Conservation (phyloP, 129 eudicot genomes). For the Centrapalus pauciflorus region DNA sequence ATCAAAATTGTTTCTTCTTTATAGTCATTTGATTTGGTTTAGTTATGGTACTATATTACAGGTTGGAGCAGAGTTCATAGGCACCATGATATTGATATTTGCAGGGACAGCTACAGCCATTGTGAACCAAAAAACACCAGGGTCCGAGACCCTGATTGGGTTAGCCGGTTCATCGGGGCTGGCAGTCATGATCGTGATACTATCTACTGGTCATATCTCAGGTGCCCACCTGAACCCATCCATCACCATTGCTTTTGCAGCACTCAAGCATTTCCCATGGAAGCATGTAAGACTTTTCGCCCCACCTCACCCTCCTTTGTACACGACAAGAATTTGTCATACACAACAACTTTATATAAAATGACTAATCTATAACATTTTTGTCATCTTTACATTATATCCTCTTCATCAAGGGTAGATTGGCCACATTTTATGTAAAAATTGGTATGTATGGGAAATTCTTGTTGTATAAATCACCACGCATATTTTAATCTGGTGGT, state of each 20-base stretch:
- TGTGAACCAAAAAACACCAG: conserved; percentile 83
- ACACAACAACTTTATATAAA: no score
- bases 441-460: no score
- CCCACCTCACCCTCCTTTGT: neutral
- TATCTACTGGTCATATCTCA: conserved; percentile 89
- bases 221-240: conserved; percentile 97
- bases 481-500: no score
- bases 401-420: no score
- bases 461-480: no score
- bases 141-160: conserved; percentile 76
- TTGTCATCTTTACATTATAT: no score
- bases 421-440: no score
- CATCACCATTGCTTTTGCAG: conserved; percentile 86
- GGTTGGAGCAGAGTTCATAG: conserved; percentile 96
- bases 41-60: conserved; percentile 25
- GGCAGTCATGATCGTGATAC: conserved; percentile 84
- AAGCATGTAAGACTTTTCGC: conserved; percentile 43
- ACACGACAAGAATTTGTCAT: no score
- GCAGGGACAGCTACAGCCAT: conserved; percentile 88
- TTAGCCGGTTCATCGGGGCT: conserved; percentile 77
- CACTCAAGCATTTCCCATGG: conserved; percentile 96
- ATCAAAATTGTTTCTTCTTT: neutral
- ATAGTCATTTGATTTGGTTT: conserved; percentile 5
- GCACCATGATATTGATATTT: conserved; percentile 80
- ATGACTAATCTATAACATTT: no score